Base-by-base conservation (phyloP, 148 eudicot genomes). In the Salicornia ramosissima region DNA sequence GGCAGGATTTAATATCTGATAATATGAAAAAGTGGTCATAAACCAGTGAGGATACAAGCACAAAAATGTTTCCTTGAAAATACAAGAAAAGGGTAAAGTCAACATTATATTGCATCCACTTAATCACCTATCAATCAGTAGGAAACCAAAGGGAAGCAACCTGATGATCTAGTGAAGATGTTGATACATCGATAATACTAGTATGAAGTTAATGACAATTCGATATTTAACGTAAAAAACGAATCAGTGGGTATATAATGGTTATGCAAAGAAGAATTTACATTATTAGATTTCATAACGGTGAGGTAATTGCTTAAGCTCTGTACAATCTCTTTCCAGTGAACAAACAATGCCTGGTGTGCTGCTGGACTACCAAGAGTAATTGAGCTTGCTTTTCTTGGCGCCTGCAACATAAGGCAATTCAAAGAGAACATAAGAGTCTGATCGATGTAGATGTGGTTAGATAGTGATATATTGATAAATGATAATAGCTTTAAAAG, bases 271-370 rank as follows among this genome's bases (percentile, higher is more conserved):
- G 63, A 71, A 49, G 53, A 42, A 67, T 90, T 77, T 58, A 92
- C 96, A 66, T 83, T 65, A 79, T 92, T 89, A 63, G 87, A 74
- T 83, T 86, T 91, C 83, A 91, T 76, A 42, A 79, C 71, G 66
- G 70, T 79, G 72, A 91, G 79, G 78, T 86, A 89, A 71, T 79
- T 81, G 78, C 63, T 84, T 30, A 92, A 77, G 78, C 86, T 86
- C 81, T 82, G 90, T 7, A 89, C 92, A 72, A 92, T 87, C 75
- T 89, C 93, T 80, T 82, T 92, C 97, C 97, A 92, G 72, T 89
- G 97, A 59, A 85, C 92, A 76, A 85, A 83, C 77, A 87, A 78
- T 67, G 81, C 70, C 78, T 91, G 86, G 59, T 86, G 84, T 66
- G 85, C 88, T 69, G 86, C 86, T 73, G 90, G 88, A 78, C 82